Evolutionary conservation across 106 monocot genomes (phyloP), one percentile per base, ranked within the genome.

Genomic region (Platanthera zijinensis): DNA sequence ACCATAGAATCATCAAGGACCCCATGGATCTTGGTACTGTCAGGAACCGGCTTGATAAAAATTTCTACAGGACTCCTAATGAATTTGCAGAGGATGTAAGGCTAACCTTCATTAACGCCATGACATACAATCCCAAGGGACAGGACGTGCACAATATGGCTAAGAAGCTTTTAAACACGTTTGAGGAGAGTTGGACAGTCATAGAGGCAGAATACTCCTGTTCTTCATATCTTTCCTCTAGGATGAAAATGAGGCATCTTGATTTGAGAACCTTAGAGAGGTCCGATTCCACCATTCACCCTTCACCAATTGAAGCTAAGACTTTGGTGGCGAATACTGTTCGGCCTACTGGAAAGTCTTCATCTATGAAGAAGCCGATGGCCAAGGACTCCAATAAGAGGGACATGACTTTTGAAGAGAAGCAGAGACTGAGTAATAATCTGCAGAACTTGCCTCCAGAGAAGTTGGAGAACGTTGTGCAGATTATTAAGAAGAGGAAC

Each of bases 401-500:
- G 80, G 87, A 90, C 17, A 93, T 93, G 92, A 93, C 92, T 7
- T 87, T 82, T 66, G 92, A 93, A 39, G 39, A 39, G 39, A 39
- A 39, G 39, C 39, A 39, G 39, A 39, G 39, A 39, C 39, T 39
- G 39, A 93, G 92, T 69, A 82, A 82, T 52, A 85, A 93, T 69
- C 68, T 93, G 52, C 92, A 93, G 78, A 90, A 78, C 66, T 69
- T 93, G 52, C 92, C 92, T 0, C 64, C 85, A 46, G 90, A 93
- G 78, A 93, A 90, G 84, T 74, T 93, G 48, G 90, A 93, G 22
- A 74, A 71, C 30, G 49, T 93, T 18, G 90, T 93, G 50, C 92
- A 93, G 74, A 90, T 93, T 10, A 93, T 93, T 57, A 90, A 87
- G 86, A 87, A 85, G 78, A 90, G 87, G 70, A 93, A 85, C 81